phyloP scores from a whole-genome alignment of 1,284 basidiomycete species.

The Ustilago sp. region DNA sequence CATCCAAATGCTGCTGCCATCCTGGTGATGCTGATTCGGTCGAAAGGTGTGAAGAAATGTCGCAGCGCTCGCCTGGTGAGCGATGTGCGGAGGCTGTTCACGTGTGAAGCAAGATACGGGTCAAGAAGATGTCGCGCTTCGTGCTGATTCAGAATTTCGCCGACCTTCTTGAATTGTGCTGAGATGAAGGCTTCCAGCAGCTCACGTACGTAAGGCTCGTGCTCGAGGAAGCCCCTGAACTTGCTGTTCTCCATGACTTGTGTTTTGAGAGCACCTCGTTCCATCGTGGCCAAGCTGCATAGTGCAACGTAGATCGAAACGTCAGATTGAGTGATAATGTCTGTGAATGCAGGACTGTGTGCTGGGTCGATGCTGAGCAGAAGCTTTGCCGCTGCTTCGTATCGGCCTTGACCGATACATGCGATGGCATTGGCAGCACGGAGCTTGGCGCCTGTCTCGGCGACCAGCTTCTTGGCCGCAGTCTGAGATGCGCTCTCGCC shows the following conservation, averaged over 20 bases:
- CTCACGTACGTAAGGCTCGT: slow-evolving; percentile 84
- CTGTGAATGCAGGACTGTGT: slow-evolving; percentile 23
- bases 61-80: slow-evolving; percentile 69
- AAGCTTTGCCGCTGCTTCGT: slow-evolving; percentile 79
- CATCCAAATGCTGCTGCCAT: slow-evolving; percentile 87
- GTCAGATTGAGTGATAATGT: slow-evolving; percentile 82
- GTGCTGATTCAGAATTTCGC: slow-evolving; percentile 77
- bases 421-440: slow-evolving; percentile 81
- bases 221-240: slow-evolving; percentile 82
- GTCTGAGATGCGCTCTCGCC: slow-evolving; percentile 29
- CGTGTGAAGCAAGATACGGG: slow-evolving; percentile 77
- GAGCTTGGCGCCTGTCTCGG: slow-evolving; percentile 77
- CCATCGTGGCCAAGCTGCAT: slow-evolving; percentile 81
- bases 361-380: slow-evolving; percentile 77
- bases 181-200: slow-evolving; percentile 83
- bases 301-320: slow-evolving; percentile 85
- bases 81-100: slow-evolving; percentile 68
- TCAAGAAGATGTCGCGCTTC: slow-evolving; percentile 82
- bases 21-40: slow-evolving; percentile 80
- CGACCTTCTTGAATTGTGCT: slow-evolving; percentile 82
- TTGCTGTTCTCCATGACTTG: slow-evolving; percentile 77
- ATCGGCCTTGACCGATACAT: slow-evolving; percentile 77
- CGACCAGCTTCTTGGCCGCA: slow-evolving; percentile 39
- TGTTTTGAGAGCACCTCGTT: slow-evolving; percentile 77
- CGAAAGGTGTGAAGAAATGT: slow-evolving; percentile 83